phyloP scores from a whole-genome alignment of 208 protist genomes.

The Acanthamoeba sp. region DNA sequence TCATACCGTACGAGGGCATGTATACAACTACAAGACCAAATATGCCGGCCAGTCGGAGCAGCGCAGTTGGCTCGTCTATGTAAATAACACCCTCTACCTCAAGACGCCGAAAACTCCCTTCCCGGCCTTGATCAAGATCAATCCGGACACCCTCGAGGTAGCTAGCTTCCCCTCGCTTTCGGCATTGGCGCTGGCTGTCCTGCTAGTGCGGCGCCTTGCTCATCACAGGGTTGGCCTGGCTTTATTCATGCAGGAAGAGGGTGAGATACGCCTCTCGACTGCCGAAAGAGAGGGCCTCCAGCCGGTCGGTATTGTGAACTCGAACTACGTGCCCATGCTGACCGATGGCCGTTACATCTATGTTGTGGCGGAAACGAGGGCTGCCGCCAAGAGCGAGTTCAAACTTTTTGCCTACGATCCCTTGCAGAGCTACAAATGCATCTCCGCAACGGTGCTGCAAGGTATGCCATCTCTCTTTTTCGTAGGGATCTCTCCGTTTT shows the following conservation, averaged over 20 bases:
- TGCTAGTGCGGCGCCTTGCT: too few relatives aligned
- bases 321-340: conserved; percentile 13
- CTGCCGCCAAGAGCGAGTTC: not conserved
- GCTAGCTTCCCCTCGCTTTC: not conserved
- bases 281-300: conserved; percentile 12
- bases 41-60: not conserved
- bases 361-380: conserved; percentile 34
- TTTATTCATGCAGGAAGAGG: conserved; percentile 4
- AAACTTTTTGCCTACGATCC: conserved; percentile 52
- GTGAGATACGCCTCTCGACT: conserved; percentile 13
- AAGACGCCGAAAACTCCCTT: not conserved
- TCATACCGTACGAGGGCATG: conserved; percentile 1
- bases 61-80: conserved; percentile 14
- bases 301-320: not conserved
- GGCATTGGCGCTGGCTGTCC: too few relatives aligned
- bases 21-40: conserved; percentile 41
- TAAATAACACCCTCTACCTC: conserved; percentile 13
- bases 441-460: conserved; percentile 17
- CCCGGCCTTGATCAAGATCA: conserved; percentile 19
- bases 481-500: too few relatives aligned
- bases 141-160: conserved; percentile 32
- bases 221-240: not conserved
- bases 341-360: conserved; percentile 47
- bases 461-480: not conserved
- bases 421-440: conserved; percentile 54